Evolutionary conservation across 2,329 filamentous ascomycete genomes (phyloP).

Genomic region (Monosporascus cannonballus): DNA sequence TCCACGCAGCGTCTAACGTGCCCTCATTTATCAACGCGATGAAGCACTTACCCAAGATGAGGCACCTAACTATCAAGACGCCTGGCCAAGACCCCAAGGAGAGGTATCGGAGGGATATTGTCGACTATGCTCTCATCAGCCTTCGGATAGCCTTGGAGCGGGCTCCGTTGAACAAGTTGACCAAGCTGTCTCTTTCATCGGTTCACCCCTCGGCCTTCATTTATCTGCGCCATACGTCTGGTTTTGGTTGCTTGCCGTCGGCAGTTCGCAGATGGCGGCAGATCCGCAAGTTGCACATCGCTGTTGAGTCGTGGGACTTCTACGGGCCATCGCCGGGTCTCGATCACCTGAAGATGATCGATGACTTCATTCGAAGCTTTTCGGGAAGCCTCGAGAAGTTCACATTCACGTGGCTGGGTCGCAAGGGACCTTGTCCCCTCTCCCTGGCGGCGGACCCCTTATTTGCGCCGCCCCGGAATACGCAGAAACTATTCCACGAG

Average conservation of each 20-base stretch:
- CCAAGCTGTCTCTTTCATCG: constrained; percentile 64
- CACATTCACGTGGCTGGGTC: constrained; percentile 70
- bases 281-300: constrained; percentile 67
- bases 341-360: constrained; percentile 71
- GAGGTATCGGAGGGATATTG: constrained; percentile 67
- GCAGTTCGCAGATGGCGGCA: constrained; percentile 70
- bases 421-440: constrained; percentile 67
- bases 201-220: constrained; percentile 71
- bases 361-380: constrained; percentile 72
- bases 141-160: constrained; percentile 78
- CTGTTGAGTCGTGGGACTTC: constrained; percentile 66
- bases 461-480: constrained; percentile 49
- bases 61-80: constrained; percentile 70
- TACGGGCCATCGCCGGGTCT: constrained; percentile 51
- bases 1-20: constrained; percentile 85
- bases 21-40: constrained; percentile 76
- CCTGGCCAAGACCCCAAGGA: constrained; percentile 64
- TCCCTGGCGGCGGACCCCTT: constrained; percentile 64
- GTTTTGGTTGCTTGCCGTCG: constrained; percentile 68
- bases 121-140: constrained; percentile 86
- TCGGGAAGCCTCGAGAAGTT: constrained; percentile 61
- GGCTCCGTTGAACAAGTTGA: constrained; percentile 57
- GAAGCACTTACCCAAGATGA: constrained; percentile 60
- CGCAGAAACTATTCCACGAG: constrained; percentile 57
- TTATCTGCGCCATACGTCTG: constrained; percentile 69